Evolutionary conservation across 2,329 filamentous ascomycete genomes (phyloP), one percentile per base, ranked within the genome.

Genomic region (Cladophialophora immunda): DNA sequence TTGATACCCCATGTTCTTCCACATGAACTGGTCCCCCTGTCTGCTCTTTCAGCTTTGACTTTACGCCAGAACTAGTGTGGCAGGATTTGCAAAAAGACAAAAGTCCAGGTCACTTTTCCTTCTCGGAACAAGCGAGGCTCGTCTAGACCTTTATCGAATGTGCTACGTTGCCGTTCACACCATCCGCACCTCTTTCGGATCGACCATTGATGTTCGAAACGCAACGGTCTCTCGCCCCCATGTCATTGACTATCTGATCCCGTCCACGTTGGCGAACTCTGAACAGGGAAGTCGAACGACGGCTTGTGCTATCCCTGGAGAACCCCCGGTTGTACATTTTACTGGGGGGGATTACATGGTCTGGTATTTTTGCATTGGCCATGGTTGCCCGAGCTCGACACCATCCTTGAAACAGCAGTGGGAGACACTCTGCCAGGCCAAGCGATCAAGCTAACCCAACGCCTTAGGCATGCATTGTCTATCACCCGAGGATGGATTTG

Each of bases 1-100:
- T 54, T 54, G 58, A 61, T 61, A 61, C 58, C 58, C 58, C 47
- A 50, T 50, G 22, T 25, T 50, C 38, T 50, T 45, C 27, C 29
- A 29, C 27, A 30, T 38, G n/a, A 30, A 22, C n/a, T 13, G 30
- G 32, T 29, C 45, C 36, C 36, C 22, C 17, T 45, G 50, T 36
- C 52, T 54, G 15, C 58, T 8, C 22, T 32, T n/a, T 38, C 30
- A 36, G 11, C 25, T 22, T 61, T 53, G 34, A 25, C 25, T 36
- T 53, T 22, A 32, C 41, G 57, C 57, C 38, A 27, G 34, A 25
- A 8, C 11, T 9, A 13, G 5, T 13, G 57, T 32, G 27, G 57
- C 57, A 50, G 27, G 38, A 34, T 50, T 32, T 59, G 38, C 38
- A 13, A 59, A n/a, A 50, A 27, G 6, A 58, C 32, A 34, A 58